Evolutionary conservation across 306 rosid genomes (phyloP), one percentile per base, ranked within the genome.

Genomic region (Acacia melanoxylon): DNA sequence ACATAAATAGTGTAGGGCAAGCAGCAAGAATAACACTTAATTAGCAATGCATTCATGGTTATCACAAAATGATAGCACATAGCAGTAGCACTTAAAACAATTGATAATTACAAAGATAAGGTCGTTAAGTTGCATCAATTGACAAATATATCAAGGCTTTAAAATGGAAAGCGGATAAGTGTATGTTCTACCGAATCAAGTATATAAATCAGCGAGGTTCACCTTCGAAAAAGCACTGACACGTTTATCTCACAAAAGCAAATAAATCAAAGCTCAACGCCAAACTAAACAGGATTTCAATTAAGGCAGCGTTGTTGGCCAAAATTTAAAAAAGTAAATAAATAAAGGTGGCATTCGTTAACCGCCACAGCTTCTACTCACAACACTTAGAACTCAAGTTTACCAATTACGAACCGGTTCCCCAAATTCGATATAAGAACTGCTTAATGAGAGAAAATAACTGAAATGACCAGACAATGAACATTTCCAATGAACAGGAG

Each of bases 1-100:
- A 41, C 42, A 70, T 35, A 44, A 82, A 73, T 74, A 69, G 80
- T 72, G 35, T 13, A 44, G 58, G 22, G 58, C 49, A 71, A 74
- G 15, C 24, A 12, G 20, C 33, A 27, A 31, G 52, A 59, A 68
- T 6, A 27, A 83, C 63, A n/a, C 46, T 40, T 33, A 33, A 14
- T 52, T 40, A 62, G 31, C 8, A 54, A 25, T n/a, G 51, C 31
- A 59, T 16, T 66, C 80, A 59, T 19, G 46, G 68, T 71, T 74
- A 17, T 33, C 79, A 80, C 48, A 25, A 78, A 82, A 82, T 58
- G 70, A 42, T 31, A 68, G 68, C 40, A 8, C 33, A 11, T 25
- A 61, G 1, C 66, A 51, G 4, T 25, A 61, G 1, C 66, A 51
- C 40, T 20, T 15, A 78, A 20, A 70, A 17, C 19, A 59, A 45